phyloP scores from a whole-genome alignment of 2,329 filamentous ascomycete species.

The Aspergillus caelatus region DNA sequence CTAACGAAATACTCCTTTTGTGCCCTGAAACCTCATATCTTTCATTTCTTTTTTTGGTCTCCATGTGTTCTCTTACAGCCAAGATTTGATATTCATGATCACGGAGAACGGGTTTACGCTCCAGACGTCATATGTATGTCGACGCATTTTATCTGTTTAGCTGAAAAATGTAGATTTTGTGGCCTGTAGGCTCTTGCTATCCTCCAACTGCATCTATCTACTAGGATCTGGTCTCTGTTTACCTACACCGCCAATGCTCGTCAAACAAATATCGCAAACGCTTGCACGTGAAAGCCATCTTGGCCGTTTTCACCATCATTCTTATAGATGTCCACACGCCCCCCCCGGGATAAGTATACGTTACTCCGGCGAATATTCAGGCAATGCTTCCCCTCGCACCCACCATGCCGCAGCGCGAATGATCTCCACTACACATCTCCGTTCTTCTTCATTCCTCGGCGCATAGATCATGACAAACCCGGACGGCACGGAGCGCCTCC shows the following conservation, averaged over 20 bases:
- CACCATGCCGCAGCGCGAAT: constrained; percentile 76
- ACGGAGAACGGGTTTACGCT: constrained; percentile 15
- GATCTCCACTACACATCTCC: constrained; percentile 68
- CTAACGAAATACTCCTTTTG: constrained; percentile 28
- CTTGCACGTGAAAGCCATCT: not conserved
- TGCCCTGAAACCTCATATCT: constrained; percentile 28
- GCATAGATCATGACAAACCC: constrained; percentile 85
- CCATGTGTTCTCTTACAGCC: constrained; percentile 15
- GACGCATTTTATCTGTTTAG: constrained; percentile 6
- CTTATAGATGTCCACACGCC: not conserved
- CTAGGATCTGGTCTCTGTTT: not conserved
- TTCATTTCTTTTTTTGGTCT: constrained; percentile 22
- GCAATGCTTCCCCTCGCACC: constrained; percentile 24
- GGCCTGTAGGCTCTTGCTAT: not conserved
- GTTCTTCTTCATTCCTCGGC: constrained; percentile 68
- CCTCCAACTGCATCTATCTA: not conserved
- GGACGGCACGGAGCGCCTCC: constrained; percentile 68
- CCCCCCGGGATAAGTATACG: not conserved
- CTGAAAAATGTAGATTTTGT: constrained; percentile 13
- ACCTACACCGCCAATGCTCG: not conserved
- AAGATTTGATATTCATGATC: constrained; percentile 21
- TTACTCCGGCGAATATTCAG: not conserved
- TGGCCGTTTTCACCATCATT: not conserved
- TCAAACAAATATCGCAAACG: not conserved
- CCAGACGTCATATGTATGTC: constrained; percentile 5